Evolutionary conservation across 1,284 basidiomycete species (phyloP), one percentile per base, ranked within the genome.

Genomic region (Sutorius eximius): DNA sequence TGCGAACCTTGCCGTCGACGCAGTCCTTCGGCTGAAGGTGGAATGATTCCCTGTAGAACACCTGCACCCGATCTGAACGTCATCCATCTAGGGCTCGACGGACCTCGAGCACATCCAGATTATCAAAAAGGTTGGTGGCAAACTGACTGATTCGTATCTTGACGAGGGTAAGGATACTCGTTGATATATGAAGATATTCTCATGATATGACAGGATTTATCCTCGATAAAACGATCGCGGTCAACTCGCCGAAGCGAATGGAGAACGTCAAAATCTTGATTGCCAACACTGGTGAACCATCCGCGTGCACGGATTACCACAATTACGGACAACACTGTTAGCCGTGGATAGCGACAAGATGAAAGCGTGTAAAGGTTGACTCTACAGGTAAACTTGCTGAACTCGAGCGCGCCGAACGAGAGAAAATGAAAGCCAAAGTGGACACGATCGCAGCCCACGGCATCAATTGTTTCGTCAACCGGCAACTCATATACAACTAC

Each of bases 341-440:
- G 93, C 95, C 8, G 98, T 99, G 97, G 96, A 99, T 77, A 99
- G 97, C 32, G 97, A 99, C 77, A 99, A 99, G 77, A 97, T 99
- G 79, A 99, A 99, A 77, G 91, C 85, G 95, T 30, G 88, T 99
- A 51, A 93, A 95, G 71, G 96, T 99, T 13, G 95, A 98, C 66
- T 83, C 93, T 33, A 98, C 97, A 1, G 91, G 94, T 54, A 97
- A 99, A 77, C 84, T 99, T 5, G 97, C 97, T 24, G 97, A 99
- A 73, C 86, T 99, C 8, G 97, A 99, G 75, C 87, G 95, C 15
- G 96, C 96, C 7, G 96, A 98, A 75, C 82, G 87, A 67, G 96
- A 98, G 77, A 99, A 99, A 83, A 99, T 99, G 96, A 98, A 97
- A 78, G 88, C 86, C 59, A 99, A 99, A 77, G 95, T 99, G 20